Base-by-base conservation (phyloP, 345 rosid genomes). In the Luvunga scandens region DNA sequence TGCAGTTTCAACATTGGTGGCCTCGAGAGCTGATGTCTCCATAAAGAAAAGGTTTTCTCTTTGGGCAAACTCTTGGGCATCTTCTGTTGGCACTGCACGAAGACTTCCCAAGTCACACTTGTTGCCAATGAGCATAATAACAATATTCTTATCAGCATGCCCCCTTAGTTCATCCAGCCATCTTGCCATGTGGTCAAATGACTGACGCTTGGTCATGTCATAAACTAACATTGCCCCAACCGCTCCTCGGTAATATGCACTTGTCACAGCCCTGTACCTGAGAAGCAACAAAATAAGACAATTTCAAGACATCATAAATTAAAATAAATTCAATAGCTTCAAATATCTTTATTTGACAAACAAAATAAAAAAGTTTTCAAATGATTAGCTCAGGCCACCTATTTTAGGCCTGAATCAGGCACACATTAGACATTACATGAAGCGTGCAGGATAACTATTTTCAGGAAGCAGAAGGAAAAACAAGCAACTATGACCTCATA, bases 221-320 rank as follows among this genome's bases (percentile, higher is more conserved):
- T 90, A 93, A 2, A 93, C 93, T 78, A 93, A 30, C 95, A 93
- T 90, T 31, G 95, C 97, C 53, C 97, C 97, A 9, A 91, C 94
- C 9, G 95, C 94, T 71, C 95, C 95, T 22, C 94, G 76, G 85
- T 93, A 91, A 84, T 90, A 91, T 30, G 97, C 97, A 19, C 97
- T 93, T 42, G 95, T 93, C 81, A 93, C 95, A 30, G 94, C 95
- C 67, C 97, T 85, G 81, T 93, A 93, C 89, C 97, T 93, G 85
- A 73, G 50, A 42, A 45, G 24, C 63, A 22, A 66, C 9, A 31
- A 19, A 63, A 74, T 16, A 63, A 39, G 3, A 38, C 14, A 18
- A 39, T 64, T 78, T 63, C 72, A 73, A 70, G 22, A 19, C 14
- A 63, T 62, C 22, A 64, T 0, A 55, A 61, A 71, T 34, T 25